A percentile compares a stretch with the other conserved stretches of the same genome.
phyloP scores from a whole-genome alignment of 495 filamentous ascomycete genomes.

The Chaetomium tenue region DNA sequence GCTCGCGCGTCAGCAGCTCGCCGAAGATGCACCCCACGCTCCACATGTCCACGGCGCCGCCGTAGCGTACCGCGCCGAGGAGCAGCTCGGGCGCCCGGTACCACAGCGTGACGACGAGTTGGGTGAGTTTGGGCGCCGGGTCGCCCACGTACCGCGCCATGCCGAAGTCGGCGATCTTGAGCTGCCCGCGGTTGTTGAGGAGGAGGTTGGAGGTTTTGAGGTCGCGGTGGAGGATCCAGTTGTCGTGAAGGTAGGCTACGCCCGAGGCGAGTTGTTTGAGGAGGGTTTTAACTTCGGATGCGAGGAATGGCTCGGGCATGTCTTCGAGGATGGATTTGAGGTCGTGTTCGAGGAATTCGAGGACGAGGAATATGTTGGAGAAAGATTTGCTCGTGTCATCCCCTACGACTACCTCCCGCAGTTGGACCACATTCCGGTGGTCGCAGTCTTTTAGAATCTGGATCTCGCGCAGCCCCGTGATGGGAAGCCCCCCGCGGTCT shows the following conservation, averaged over 20 bases:
- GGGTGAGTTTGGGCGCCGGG: slow-evolving; percentile 72
- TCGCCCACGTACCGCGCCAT: slow-evolving; percentile 91
- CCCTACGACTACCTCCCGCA: slow-evolving; percentile 85
- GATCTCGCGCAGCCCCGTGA: slow-evolving; percentile 91
- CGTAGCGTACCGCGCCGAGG: slow-evolving; percentile 76
- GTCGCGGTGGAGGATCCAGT: slow-evolving; percentile 96
- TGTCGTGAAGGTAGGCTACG: slow-evolving; percentile 77
- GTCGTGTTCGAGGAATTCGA: slow-evolving; percentile 98
- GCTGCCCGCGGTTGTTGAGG: slow-evolving; percentile 89
- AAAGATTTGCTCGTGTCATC: slow-evolving; percentile 55
- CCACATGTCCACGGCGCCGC: slow-evolving; percentile 84
- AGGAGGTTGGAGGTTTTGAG: slow-evolving; percentile 96
- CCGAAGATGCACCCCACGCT: slow-evolving; percentile 95
- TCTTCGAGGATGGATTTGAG: slow-evolving; percentile 90
- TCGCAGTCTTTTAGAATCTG: slow-evolving; percentile 52
- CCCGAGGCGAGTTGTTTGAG: slow-evolving; percentile 79
- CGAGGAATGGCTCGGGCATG: slow-evolving; percentile 90
- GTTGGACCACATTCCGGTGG: slow-evolving; percentile 73
- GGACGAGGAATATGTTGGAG: slow-evolving; percentile 88
- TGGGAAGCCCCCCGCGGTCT: slow-evolving; percentile 78
- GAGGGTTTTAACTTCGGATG: slow-evolving; percentile 89
- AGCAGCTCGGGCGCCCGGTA: slow-evolving; percentile 91
- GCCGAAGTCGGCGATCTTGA: slow-evolving; percentile 97
- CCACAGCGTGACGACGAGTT: slow-evolving; percentile 96
- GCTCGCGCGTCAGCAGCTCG: slow-evolving; percentile 80